These are phyloP conservation scores for Leccinum fuscescens DNA, from an alignment of 1,284 basidiomycete genomes.

Conservation along the genomic window DNA sequence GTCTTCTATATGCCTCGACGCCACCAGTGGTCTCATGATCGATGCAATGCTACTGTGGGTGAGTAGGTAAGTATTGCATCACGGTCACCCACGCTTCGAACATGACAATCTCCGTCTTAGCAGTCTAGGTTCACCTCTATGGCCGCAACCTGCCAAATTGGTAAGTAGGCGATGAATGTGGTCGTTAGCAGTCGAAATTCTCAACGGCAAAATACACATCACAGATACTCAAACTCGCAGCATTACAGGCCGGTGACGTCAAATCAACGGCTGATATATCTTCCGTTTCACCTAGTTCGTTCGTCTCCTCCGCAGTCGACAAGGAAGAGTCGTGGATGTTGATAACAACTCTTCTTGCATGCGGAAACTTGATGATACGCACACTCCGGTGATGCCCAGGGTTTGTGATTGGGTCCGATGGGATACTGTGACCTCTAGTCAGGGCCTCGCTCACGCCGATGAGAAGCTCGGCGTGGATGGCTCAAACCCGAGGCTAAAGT, in stretches of 20 bases:
- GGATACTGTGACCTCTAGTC: background rate
- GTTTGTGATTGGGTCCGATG: background rate
- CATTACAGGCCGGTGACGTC: background rate
- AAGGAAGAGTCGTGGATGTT: background rate
- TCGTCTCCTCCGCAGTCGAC: background rate
- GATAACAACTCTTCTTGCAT: background rate
- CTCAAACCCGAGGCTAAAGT: background rate
- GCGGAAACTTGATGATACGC: background rate
- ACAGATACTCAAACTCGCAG: background rate
- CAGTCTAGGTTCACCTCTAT: conserved; percentile 28
- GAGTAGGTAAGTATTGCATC: conserved; percentile 35
- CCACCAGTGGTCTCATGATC: conserved; percentile 38
- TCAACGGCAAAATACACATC: background rate
- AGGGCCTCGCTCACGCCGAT: background rate
- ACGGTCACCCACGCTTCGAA: conserved; percentile 22
- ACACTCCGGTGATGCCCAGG: background rate
- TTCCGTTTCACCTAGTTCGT: background rate
- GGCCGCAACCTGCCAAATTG: background rate
- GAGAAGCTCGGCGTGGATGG: background rate
- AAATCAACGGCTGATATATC: background rate
- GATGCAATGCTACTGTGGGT: conserved; percentile 43
- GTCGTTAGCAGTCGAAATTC: background rate
- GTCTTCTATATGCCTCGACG: conserved; percentile 49
- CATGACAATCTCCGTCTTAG: conserved; percentile 27
- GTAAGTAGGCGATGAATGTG: background rate